Base-by-base conservation (phyloP, 2,329 filamentous ascomycete species). In the Exophiala lecanii-corni region DNA sequence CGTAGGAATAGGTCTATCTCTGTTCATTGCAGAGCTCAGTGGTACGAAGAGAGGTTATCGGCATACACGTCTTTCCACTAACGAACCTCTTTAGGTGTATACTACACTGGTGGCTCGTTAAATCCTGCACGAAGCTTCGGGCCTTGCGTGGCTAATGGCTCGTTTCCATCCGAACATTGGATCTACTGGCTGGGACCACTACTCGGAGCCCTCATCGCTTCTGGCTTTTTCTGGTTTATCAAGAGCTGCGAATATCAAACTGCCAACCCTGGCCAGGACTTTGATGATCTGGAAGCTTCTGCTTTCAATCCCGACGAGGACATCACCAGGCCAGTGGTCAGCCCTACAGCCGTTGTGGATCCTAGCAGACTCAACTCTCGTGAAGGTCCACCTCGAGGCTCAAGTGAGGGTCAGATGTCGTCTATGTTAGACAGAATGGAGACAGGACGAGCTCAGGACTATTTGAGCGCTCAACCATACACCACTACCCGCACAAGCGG, bases 1-100 rank as follows among this genome's bases (percentile, higher is more conserved):
- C 0, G 66, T 88, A 3, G 82, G 81, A 9, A 86, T 89, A 53
- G 85, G 85, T 1, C 63, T 86, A 2, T 71, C 82, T 0, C 72
- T 88, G 40, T 87, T 88, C 60, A 73, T 87, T 32, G 67, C 69
- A 0, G 71, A 78, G 44, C 49, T 79, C 37, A 63, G 69, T 3
- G 73, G 71, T 62, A 39, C 32, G 36, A 21, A 3, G 28, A 10
- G 15, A 55, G 21, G 56, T 6, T 15, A 6, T 21, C 49, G 5
- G 15, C 15, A 3, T 12, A 2, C 18, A 17, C 15, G 13, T 3
- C 9, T 6, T 23, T 25, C 5, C 7, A 17, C 6, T 23, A 21
- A 40, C 47, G 12, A 45, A 18, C 5, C 10, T 39, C 16, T 21
- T 25, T 39, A 70, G 68, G 69, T 20, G 67, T 70, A 31, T 70